These are phyloP conservation scores for Neospora caninum DNA, from an alignment of 169 alveolate species.

Conservation along the genomic window DNA sequence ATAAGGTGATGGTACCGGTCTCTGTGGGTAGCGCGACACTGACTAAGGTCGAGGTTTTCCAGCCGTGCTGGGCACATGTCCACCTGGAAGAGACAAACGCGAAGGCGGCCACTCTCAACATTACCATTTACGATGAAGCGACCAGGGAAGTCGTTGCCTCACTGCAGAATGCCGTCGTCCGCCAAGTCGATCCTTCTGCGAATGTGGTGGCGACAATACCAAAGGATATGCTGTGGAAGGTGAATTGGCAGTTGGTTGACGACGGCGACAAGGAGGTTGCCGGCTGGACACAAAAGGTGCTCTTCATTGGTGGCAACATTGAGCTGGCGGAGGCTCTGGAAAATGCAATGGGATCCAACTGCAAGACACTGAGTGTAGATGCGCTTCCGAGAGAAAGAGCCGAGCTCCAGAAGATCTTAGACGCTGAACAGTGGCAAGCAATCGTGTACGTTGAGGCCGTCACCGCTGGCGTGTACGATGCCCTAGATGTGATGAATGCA, in stretches of 20 bases:
- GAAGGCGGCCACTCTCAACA: constrained; percentile 58
- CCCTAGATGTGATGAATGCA: constrained; percentile 59
- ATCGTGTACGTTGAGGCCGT: constrained; percentile 64
- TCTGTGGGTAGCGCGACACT: constrained; percentile 69
- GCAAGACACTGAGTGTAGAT: constrained; percentile 57
- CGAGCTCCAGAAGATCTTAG: constrained; percentile 55
- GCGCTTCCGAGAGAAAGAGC: constrained; percentile 52
- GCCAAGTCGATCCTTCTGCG: constrained; percentile 65
- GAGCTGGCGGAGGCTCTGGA: constrained; percentile 63
- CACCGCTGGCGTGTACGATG: constrained; percentile 67
- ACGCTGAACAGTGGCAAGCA: constrained; percentile 54
- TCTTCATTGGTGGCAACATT: constrained; percentile 66
- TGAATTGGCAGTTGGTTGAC: constrained; percentile 56
- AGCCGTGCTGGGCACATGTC: constrained; percentile 68
- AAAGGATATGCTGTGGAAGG: constrained; percentile 70
- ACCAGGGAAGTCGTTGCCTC: constrained; percentile 56
- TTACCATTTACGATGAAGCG: constrained; percentile 51
- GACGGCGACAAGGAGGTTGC: constrained; percentile 17
- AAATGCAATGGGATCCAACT: constrained; percentile 45
- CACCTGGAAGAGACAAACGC: constrained; percentile 42
- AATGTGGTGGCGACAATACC: constrained; percentile 72
- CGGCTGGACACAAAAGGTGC: constrained; percentile 35
- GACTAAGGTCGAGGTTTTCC: constrained; percentile 47
- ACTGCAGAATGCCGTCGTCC: constrained; percentile 49
- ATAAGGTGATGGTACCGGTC: constrained; percentile 78